Evolutionary conservation across 495 filamentous ascomycete species (phyloP), one percentile per base, ranked within the genome.

Genomic region (Annulohypoxylon maeteangense): DNA sequence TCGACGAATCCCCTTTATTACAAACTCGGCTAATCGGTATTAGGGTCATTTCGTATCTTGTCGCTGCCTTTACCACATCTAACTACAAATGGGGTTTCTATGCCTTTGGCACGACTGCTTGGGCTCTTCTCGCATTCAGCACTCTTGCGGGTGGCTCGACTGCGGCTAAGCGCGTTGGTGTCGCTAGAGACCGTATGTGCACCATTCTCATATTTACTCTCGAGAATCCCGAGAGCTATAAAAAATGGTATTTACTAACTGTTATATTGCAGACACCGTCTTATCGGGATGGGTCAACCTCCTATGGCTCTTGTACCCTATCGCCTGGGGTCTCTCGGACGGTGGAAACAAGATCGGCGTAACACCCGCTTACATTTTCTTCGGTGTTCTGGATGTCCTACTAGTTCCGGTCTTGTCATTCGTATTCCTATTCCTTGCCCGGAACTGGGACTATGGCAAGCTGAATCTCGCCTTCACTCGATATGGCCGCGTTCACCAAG

Each of bases 11-110:
- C 1, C 25, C 10, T 44, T 20, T 11, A 27, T 34, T 7, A 32
- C 6, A 14, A 11, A 60, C 44, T 25, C 18, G 25, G n/a, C 70
- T 71, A 70, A 71, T 36, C 11, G 1, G 47, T 29, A 4, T n/a
- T 34, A 76, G 76, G 76, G 68, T 83, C 50, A 74, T 85, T 68
- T 65, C 72, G 32, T 84, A 81, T 67, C 79, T 84, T 44, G 78
- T 82, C 23, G 76, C 75, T 40, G 79, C 83, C 54, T 84, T 80
- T 73, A 82, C 79, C 7, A 56, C 67, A 11, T 79, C 79, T 54
- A 81, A 81, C 74, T 85, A 85, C 76, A 84, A 84, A 71, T 85
- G 83, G 83, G 83, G 82, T 25, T 85, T 85, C 79, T 85, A 79
- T 56, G 80, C 78, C 63, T 83, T 83, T 34, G 83, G 80, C 58